Conservation (phyloP, 2,329 filamentous ascomycete genomes). For the Aspergillus sp. region DNA sequence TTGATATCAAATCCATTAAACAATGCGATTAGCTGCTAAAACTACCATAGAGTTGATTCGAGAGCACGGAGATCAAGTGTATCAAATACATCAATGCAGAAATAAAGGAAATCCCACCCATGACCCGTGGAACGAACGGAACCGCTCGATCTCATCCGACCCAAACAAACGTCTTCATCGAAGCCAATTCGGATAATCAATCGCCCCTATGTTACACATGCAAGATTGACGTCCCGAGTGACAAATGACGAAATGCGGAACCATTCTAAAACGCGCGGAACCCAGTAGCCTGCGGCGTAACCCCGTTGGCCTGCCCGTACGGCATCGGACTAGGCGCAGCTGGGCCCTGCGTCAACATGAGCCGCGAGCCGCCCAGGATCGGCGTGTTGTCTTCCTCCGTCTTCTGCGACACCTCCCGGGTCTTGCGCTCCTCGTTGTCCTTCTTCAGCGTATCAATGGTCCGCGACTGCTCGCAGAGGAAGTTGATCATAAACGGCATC, state of each 20-base stretch:
- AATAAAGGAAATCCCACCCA: neutral
- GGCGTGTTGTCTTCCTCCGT: conserved; percentile 90
- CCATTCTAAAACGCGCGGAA: conserved; percentile 51
- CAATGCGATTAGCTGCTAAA: neutral
- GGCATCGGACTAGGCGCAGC: conserved; percentile 52
- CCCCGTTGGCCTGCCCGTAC: conserved; percentile 75
- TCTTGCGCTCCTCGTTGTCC: conserved; percentile 91
- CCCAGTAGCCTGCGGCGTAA: conserved; percentile 79
- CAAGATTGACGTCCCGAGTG: too few relatives aligned
- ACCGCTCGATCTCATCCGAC: neutral
- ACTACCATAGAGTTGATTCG: neutral
- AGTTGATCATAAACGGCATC: conserved; percentile 99
- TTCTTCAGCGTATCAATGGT: conserved; percentile 78
- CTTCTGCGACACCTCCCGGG: conserved; percentile 60
- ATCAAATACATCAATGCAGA: neutral
- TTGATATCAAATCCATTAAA: too few relatives aligned
- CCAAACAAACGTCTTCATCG: conserved; percentile 4
- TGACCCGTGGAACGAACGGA: neutral
- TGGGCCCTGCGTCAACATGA: conserved; percentile 94
- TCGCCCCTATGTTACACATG: conserved; percentile 26
- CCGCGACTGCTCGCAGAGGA: conserved; percentile 80
- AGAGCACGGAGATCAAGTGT: neutral
- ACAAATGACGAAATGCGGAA: too few relatives aligned
- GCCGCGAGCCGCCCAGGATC: conserved; percentile 75
- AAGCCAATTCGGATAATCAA: too few relatives aligned